Evolutionary conservation across 768 basidiomycete genomes (phyloP).

Genomic region (Piloderma croceum): DNA sequence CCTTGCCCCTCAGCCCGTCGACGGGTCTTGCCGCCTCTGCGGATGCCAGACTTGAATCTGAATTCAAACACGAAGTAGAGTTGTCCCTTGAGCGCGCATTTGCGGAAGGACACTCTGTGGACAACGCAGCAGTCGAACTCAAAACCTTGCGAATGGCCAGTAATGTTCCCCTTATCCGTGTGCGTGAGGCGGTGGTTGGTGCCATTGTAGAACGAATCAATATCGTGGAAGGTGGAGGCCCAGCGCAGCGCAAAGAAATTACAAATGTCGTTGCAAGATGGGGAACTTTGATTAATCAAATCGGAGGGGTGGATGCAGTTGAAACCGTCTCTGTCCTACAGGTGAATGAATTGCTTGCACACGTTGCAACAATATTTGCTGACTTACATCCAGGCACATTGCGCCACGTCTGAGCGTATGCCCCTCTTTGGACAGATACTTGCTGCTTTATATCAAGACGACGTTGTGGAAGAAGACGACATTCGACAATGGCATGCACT

Average conservation of each 20-base stretch:
- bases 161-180: constrained; percentile 83
- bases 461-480: constrained; percentile 86
- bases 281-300: constrained; percentile 75
- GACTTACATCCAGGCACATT: constrained; percentile 46
- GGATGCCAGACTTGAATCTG: constrained; percentile 47
- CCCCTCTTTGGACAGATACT: constrained; percentile 81
- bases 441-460: constrained; percentile 83
- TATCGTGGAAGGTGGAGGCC: constrained; percentile 50
- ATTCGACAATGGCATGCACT: constrained; percentile 80
- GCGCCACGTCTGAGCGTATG: constrained; percentile 54
- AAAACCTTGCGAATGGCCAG: constrained; percentile 96
- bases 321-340: constrained; percentile 78
- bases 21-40: constrained; percentile 33
- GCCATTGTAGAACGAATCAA: constrained; percentile 72
- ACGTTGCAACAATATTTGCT: background rate
- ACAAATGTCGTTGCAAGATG: constrained; percentile 62
- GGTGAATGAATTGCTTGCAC: constrained; percentile 31
- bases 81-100: constrained; percentile 90
- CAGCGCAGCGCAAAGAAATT: constrained; percentile 61
- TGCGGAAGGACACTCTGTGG: constrained; percentile 83
- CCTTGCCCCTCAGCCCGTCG: constrained; percentile 36
- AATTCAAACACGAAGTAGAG: constrained; percentile 73
- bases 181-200: constrained; percentile 84
- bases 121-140: constrained; percentile 90
- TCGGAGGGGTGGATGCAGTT: constrained; percentile 78